These are phyloP conservation scores for Neonectria punicea DNA, from an alignment of 2,329 filamentous ascomycete genomes.

Conservation along the genomic window DNA sequence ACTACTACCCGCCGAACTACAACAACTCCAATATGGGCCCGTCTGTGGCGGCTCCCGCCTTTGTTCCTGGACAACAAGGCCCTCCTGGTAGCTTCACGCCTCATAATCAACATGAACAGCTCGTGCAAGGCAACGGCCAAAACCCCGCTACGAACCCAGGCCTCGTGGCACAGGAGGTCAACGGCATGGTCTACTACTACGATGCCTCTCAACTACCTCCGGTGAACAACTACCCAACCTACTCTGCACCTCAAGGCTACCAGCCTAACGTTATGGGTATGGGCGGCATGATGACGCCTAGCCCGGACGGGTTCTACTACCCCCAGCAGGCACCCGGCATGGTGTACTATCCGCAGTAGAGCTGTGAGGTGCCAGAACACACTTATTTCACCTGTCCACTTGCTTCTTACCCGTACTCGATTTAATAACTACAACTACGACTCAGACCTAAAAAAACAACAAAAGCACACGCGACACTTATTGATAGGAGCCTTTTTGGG, in stretches of 20 bases:
- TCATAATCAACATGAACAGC: conserved; percentile 53
- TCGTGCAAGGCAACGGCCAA: conserved; percentile 45
- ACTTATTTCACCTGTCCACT: conserved; percentile 38
- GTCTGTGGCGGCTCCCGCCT: conserved; percentile 62
- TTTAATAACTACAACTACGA: conserved; percentile 47
- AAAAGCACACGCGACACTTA: conserved; percentile 38
- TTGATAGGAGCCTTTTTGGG: conserved; percentile 29
- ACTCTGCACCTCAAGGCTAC: conserved; percentile 64
- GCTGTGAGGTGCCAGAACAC: conserved; percentile 37
- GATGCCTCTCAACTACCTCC: conserved; percentile 78
- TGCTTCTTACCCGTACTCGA: conserved; percentile 42
- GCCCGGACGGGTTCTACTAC: conserved; percentile 77
- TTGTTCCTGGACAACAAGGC: conserved; percentile 65
- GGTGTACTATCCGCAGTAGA: conserved; percentile 71
- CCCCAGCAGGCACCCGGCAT: conserved; percentile 65
- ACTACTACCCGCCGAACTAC: conserved; percentile 74
- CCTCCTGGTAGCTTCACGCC: conserved; percentile 55
- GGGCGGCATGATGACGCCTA: conserved; percentile 82
- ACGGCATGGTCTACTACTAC: conserved; percentile 97
- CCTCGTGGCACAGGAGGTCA: conserved; percentile 84
- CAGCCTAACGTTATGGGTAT: conserved; percentile 71
- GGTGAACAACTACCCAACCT: conserved; percentile 59
- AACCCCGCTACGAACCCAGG: conserved; percentile 50
- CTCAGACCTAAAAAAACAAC: conserved; percentile 40
- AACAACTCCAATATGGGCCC: conserved; percentile 63